A percentile compares a stretch with the other conserved stretches of the same genome.
Conservation (phyloP, 2,329 filamentous ascomycete genomes). For the Neofusicoccum cordaticola region DNA sequence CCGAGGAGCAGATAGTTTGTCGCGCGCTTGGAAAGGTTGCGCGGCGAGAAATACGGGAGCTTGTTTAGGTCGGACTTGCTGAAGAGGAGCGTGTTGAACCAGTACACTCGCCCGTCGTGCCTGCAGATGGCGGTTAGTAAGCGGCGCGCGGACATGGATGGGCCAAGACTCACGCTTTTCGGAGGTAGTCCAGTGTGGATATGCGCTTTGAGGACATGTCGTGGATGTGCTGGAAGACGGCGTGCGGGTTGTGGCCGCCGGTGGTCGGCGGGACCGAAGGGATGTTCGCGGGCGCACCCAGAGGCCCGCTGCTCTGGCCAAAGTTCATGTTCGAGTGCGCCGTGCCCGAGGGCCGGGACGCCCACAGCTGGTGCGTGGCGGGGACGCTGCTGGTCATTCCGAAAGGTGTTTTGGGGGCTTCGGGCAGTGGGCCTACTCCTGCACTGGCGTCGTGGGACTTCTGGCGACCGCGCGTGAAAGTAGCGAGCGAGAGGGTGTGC, state of each 20-base stretch:
- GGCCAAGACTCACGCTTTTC: constrained; percentile 72
- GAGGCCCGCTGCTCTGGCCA: not conserved
- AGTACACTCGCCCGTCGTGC: constrained; percentile 91
- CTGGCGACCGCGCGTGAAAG: constrained; percentile 33
- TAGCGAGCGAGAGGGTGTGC: constrained; percentile 38
- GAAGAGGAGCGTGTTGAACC: constrained; percentile 97
- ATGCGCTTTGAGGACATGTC: constrained; percentile 90
- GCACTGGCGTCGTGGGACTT: constrained; percentile 35
- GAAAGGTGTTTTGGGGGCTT: not conserved
- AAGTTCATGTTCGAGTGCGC: constrained; percentile 12
- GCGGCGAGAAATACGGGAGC: constrained; percentile 80
- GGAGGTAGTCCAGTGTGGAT: constrained; percentile 86
- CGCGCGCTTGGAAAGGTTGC: constrained; percentile 82
- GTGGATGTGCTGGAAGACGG: constrained; percentile 67
- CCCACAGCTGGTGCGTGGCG: not conserved
- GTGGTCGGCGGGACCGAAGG: constrained; percentile 28
- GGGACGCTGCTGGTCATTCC: constrained; percentile 10
- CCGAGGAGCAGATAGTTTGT: constrained; percentile 93
- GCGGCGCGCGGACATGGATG: not conserved
- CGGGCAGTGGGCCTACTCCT: constrained; percentile 6
- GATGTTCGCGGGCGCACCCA: constrained; percentile 9
- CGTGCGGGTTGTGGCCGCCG: constrained; percentile 48
- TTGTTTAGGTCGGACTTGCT: constrained; percentile 74
- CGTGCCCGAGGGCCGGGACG: constrained; percentile 10
- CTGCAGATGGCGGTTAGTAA: constrained; percentile 45